Percentiles rank a stretch among this genome's conserved stretches.
Conservation (phyloP, 164 flowering plant genomes). For the Magnolia officinalis region DNA sequence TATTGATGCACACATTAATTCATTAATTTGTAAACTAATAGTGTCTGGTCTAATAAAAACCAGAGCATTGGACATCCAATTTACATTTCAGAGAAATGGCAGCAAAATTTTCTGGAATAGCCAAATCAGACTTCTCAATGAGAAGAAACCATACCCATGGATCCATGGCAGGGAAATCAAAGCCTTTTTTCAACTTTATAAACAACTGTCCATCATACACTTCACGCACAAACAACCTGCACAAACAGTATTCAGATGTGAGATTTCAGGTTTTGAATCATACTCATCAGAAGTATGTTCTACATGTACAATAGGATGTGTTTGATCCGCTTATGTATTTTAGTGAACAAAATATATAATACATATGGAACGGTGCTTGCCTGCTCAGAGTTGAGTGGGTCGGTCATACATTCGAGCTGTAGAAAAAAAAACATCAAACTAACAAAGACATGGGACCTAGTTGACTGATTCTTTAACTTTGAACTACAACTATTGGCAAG, state of each 20-base stretch:
- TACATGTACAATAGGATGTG: not conserved
- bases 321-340: not conserved
- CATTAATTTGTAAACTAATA: no score
- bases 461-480: no score
- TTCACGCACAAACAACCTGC: slow-evolving; percentile 80
- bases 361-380: not conserved
- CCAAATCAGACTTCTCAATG: not conserved
- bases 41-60: no score
- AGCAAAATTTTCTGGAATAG: not conserved
- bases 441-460: no score
- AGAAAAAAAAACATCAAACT: no score
- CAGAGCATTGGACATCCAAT: no score
- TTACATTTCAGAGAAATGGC: not conserved
- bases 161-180: slow-evolving; percentile 89
- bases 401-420: no score
- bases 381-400: no score
- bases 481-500: no score
- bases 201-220: slow-evolving; percentile 85
- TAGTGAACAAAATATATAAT: not conserved
- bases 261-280: not conserved
- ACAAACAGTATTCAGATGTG: slow-evolving; percentile 9
- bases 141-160: slow-evolving; percentile 65
- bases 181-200: slow-evolving; percentile 75
- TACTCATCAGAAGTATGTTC: not conserved
- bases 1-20: no score